Evolutionary conservation across 345 rosid genomes (phyloP).

Genomic region (Lepidium sativum): DNA sequence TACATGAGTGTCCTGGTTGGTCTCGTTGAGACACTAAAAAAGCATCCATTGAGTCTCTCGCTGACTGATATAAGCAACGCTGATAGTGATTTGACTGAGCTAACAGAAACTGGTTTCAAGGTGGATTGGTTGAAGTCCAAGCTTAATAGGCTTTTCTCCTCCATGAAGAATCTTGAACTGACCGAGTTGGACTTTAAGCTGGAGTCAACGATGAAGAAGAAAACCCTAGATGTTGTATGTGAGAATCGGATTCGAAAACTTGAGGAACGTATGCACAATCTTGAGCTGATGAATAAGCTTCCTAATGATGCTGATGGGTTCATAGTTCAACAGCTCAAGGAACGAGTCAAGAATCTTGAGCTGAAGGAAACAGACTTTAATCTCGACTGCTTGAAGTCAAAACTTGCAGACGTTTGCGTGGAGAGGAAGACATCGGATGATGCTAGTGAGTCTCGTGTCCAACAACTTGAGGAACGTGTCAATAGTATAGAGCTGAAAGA

Average conservation of each 20-base stretch:
- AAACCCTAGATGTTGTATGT: background rate
- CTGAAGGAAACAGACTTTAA: background rate
- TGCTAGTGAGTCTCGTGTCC: background rate
- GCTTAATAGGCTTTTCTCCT: background rate
- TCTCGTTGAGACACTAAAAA: background rate
- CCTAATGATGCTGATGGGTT: background rate
- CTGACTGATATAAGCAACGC: background rate
- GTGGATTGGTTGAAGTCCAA: background rate
- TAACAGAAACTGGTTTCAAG: background rate
- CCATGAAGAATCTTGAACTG: too few relatives aligned
- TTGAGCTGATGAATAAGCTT: background rate
- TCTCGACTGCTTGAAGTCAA: background rate
- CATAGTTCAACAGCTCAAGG: background rate
- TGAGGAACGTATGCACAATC: constrained; percentile 5
- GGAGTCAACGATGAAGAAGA: too few relatives aligned
- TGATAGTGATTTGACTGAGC: background rate
- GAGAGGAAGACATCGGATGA: background rate
- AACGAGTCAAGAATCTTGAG: constrained; percentile 1
- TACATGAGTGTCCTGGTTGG: background rate
- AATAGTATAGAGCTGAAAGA: background rate
- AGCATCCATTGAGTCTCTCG: background rate
- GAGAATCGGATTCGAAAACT: background rate
- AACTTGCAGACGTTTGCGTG: background rate
- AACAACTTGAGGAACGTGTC: background rate
- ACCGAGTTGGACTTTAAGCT: too few relatives aligned